A percentile compares a stretch with the other conserved stretches of the same genome.
Evolutionary conservation across 176 grass and related monocot genomes (phyloP).

Genomic region (Avena sativa): DNA sequence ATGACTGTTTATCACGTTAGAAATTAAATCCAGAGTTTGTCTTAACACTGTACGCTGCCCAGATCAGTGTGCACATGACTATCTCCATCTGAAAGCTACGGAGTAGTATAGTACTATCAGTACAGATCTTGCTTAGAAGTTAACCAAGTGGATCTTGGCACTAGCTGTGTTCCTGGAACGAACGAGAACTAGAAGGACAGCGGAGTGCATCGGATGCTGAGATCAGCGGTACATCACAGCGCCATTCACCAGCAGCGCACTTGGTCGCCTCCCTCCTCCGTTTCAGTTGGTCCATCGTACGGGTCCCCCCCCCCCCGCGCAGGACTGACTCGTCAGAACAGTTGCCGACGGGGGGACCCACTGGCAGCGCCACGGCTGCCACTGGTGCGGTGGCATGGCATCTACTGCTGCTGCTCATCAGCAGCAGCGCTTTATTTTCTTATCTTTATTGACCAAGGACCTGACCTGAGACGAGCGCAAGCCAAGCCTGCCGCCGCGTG

Average conservation of each 20-base stretch:
- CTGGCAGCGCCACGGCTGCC: slow-evolving; percentile 10
- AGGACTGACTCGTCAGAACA: slow-evolving; percentile 26
- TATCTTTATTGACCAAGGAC: slow-evolving; percentile 63
- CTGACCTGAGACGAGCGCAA: background rate
- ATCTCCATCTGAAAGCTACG: background rate
- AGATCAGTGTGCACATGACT: slow-evolving; percentile 6
- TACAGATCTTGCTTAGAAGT: slow-evolving; percentile 39
- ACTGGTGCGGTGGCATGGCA: slow-evolving; percentile 40
- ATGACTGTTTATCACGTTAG: background rate
- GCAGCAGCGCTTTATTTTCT: slow-evolving; percentile 26
- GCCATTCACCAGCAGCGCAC: slow-evolving; percentile 18
- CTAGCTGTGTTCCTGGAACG: background rate
- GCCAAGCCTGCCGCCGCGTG: background rate
- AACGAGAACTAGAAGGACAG: background rate
- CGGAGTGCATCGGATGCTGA: slow-evolving; percentile 51
- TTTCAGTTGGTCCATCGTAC: slow-evolving; percentile 1
- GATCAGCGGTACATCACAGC: slow-evolving; percentile 20
- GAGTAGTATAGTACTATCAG: background rate
- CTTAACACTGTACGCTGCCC: background rate
- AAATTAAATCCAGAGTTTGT: background rate
- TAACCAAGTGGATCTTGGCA: slow-evolving; percentile 16
- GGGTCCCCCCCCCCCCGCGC: background rate
- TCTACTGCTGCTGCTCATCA: background rate
- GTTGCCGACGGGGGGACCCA: background rate
- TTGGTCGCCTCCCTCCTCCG: slow-evolving; percentile 4